phyloP scores from a whole-genome alignment of 106 monocot species.

The Acanthochlamys bracteata region DNA sequence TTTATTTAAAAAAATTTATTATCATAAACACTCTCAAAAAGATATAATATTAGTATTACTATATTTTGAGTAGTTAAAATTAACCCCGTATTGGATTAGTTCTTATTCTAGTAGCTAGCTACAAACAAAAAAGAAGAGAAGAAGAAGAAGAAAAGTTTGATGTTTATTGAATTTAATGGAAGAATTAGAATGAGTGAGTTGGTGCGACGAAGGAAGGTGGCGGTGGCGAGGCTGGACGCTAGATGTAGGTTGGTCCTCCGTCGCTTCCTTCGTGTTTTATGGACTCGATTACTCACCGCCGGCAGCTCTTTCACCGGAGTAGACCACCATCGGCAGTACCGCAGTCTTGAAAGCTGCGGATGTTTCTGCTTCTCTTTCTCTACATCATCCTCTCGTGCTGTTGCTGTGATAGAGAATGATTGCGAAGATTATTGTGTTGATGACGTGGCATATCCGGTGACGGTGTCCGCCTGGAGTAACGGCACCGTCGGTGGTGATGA shows the following conservation, averaged over 20 bases:
- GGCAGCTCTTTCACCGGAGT: conserved; percentile 19
- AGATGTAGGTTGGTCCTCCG: conserved; percentile 19
- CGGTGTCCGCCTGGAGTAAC: neutral
- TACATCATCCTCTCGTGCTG: too few species aligned
- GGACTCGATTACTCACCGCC: conserved; percentile 18
- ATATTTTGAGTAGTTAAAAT: too few species aligned
- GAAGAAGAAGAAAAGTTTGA: neutral
- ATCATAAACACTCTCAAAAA: too few species aligned
- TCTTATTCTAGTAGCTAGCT: too few species aligned
- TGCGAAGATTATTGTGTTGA: neutral
- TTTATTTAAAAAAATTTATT: too few species aligned
- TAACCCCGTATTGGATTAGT: too few species aligned
- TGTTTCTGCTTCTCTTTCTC: too few species aligned
- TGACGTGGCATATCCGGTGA: neutral
- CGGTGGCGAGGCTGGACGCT: conserved; percentile 8
- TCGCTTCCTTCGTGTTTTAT: conserved; percentile 33
- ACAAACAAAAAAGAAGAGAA: too few species aligned
- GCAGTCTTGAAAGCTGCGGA: conserved; percentile 2
- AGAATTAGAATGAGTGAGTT: neutral
- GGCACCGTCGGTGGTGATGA: conserved; percentile 12
- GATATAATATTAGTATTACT: too few species aligned
- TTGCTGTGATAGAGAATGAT: neutral
- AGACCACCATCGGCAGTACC: conserved; percentile 5
- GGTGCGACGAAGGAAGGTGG: neutral
- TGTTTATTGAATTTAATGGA: neutral